Evolutionary conservation across 1,139 yeast species (phyloP), one percentile per base, ranked within the genome.

Genomic region (Taphrina pruni): DNA sequence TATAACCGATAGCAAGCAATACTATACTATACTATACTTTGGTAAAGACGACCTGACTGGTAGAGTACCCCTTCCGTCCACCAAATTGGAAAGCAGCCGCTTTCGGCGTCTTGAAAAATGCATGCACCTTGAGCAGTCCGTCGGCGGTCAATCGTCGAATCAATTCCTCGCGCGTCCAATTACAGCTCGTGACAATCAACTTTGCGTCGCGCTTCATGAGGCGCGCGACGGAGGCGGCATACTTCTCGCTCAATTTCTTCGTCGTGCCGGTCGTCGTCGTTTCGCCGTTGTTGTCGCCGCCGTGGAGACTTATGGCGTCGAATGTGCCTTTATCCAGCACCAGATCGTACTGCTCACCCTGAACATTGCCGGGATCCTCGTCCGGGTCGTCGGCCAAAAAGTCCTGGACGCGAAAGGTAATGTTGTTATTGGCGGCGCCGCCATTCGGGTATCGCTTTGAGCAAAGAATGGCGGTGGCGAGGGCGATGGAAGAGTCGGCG

Each of bases 301-400:
- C 83, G 65, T 81, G 83, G 64, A 94, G 82, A 0, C 97, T 97
- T 72, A 95, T 94, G 6, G 99, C 99, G 79, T 94, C 99, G 54
- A 95, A 79, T 0, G 99, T 94, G 9, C 99, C 99, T 77, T 94
- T 94, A 78, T 94, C 99, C 54, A 93, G 80, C 1, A 93, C 84
- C 6, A 94, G 78, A 75, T 93, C 96, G 79, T 85, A 92, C n/a
- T 17, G 35, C 50, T 43, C 58, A 26, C 26, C n/a, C 17, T 17
- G 17, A 17, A 17, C 17, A 17, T 17, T 26, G 20, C n/a, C 26
- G 3, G 21, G 8, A 2, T 20, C 32, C 6, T 26, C 21, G 45
- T 12, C 14, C 17, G 43, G 7, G 6, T n/a, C 26, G 45, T 67
- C 60, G 36, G 80, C 77, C 11, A 74, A 54, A 36, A 76, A 73